Percentiles rank a stretch among this genome's conserved stretches.
phyloP scores from a whole-genome alignment of 345 rosid species.

The Lepidium sativum region DNA sequence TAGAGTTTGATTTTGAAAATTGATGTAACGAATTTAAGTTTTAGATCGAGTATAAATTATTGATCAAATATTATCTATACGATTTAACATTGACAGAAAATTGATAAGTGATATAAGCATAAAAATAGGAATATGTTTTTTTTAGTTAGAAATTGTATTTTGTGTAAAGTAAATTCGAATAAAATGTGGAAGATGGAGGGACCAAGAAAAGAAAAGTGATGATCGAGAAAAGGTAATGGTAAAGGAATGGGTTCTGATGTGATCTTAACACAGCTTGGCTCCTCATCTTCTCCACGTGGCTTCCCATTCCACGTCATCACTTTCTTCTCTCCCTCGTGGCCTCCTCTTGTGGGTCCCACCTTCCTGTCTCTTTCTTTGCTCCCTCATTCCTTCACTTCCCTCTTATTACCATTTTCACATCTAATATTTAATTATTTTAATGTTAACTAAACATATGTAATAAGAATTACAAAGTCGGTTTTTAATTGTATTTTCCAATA shows the following conservation, averaged over 20 bases:
- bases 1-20: too few relatives aligned
- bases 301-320: conserved; percentile 23
- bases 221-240: conserved; percentile 12
- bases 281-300: conserved; percentile 33
- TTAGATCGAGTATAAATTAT: too few relatives aligned
- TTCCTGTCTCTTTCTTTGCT: conserved; percentile 30
- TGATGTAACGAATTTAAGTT: too few relatives aligned
- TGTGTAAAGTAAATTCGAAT: neutral
- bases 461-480: too few relatives aligned
- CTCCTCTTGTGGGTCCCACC: neutral
- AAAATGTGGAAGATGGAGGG: conserved; percentile 16
- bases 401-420: too few relatives aligned
- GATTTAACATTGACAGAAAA: too few relatives aligned
- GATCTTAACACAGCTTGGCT: conserved; percentile 23
- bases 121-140: too few relatives aligned
- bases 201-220: conserved; percentile 23
- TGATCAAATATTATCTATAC: too few relatives aligned
- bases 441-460: too few relatives aligned
- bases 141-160: neutral
- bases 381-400: conserved; percentile 29
- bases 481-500: conserved; percentile 13
- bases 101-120: neutral
- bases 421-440: too few relatives aligned
- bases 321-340: conserved; percentile 25
- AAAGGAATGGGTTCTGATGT: conserved; percentile 22